Base-by-base conservation (phyloP, 2,329 filamentous ascomycete species). In the Calonectria pseudoreteaudii region DNA sequence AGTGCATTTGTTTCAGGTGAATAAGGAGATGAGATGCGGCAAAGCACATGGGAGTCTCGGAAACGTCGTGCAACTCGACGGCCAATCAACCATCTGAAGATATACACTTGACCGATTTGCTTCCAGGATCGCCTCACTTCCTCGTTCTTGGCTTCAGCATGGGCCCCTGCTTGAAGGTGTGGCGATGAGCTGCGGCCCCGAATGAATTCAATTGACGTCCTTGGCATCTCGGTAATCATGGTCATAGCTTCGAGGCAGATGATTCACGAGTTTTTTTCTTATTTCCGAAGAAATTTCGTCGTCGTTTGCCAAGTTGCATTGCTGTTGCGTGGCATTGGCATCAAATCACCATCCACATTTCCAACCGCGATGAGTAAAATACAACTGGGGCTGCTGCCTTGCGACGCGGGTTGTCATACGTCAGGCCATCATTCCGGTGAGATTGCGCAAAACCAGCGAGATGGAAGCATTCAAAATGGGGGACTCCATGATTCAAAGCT, bases 1-100 rank as follows among this genome's bases (percentile, higher is more conserved):
- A 56, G 52, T 56, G 28, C 52, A 56, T 56, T 34, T 62, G 56
- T 62, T 62, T 62, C 56, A 62, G 56, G 56, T 58, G 30, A 8
- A 23, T 38, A 23, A 4, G 38, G 30, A 36, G 28, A 23, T 16
- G 31, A 11, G 20, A 58, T 58, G 53, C 34, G 31, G 31, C 53
- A 58, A 30, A 36, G 53, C 53, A 58, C 10, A 60, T 4, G 56
- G 9, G 28, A 30, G 8, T 11, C 53, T 34, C 31, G 16, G n/a
- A 7, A 13, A 18, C 10, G 13, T 26, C 36, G n/a, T 16, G 52
- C 28, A 31, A 56, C 18, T 23, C 20, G 11, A 34, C 2, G 20
- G 8, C 52, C 52, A 56, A 56, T 56, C 28, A n/a, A 31, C 5
- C 30, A 31, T n/a, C 20, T n/a, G 5, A 31, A n/a, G 10, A 34